Conservation (phyloP, 805 yeast genomes). For the Sugiyamaella chiloensis region DNA sequence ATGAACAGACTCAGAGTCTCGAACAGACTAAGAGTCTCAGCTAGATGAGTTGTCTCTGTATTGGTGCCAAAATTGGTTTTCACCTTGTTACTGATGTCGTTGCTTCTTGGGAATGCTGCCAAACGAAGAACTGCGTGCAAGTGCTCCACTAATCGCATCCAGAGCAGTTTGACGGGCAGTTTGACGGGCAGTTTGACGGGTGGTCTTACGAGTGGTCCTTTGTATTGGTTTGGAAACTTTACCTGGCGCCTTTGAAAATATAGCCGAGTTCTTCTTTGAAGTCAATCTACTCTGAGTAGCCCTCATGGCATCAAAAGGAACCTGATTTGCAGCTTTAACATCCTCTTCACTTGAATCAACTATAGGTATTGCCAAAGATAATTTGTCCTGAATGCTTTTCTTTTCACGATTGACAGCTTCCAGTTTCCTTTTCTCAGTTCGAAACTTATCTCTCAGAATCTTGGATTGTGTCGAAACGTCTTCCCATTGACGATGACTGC, state of each 20-base stretch:
- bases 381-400: constrained; percentile 10
- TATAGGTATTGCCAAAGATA: constrained; percentile 17
- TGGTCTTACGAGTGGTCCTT: too few relatives aligned
- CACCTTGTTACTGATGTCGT: neutral
- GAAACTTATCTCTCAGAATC: constrained; percentile 23
- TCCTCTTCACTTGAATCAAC: constrained; percentile 9
- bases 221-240: too few relatives aligned
- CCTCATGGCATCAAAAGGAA: neutral
- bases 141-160: neutral
- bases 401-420: constrained; percentile 13
- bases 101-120: neutral
- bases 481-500: constrained; percentile 24
- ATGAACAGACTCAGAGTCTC: too few relatives aligned
- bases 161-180: neutral
- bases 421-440: constrained; percentile 17
- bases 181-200: neutral
- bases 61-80: too few relatives aligned
- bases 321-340: neutral
- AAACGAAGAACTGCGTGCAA: neutral
- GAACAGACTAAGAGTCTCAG: too few relatives aligned
- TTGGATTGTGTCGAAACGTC: constrained; percentile 28
- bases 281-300: neutral
- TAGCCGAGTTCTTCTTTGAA: neutral
- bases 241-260: too few relatives aligned
- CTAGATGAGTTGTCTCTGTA: too few relatives aligned